These are phyloP conservation scores for Torulaspora delbrueckii DNA, from an alignment of 805 yeast genomes.

Conservation along the genomic window DNA sequence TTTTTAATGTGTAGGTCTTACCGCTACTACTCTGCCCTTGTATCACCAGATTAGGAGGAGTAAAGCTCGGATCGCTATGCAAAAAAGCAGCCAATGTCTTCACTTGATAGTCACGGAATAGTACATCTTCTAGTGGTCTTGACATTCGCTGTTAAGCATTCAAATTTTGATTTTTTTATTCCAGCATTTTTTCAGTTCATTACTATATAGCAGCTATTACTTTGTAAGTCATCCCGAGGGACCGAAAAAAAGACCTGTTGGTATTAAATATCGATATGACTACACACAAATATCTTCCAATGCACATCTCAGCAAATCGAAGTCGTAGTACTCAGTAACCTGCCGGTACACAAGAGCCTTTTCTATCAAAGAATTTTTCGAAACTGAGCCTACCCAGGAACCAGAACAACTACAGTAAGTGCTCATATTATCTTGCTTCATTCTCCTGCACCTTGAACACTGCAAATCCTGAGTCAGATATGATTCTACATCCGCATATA, in stretches of 20 bases:
- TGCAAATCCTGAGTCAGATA: slow-evolving; percentile 75
- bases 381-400: slow-evolving; percentile 59
- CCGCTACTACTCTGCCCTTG: slow-evolving; percentile 33
- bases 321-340: slow-evolving; percentile 56
- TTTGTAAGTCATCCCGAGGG: neutral
- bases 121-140: slow-evolving; percentile 9
- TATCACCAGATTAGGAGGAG: slow-evolving; percentile 26
- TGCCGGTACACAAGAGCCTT: slow-evolving; percentile 48
- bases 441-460: slow-evolving; percentile 69
- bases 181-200: neutral
- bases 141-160: slow-evolving; percentile 2
- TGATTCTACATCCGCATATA: slow-evolving; percentile 49
- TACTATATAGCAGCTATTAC: neutral
- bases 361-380: slow-evolving; percentile 41
- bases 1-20: slow-evolving; percentile 24
- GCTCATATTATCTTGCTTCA: slow-evolving; percentile 65
- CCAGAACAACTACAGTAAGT: slow-evolving; percentile 87
- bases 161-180: neutral
- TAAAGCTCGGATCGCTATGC: slow-evolving; percentile 17
- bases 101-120: slow-evolving; percentile 27
- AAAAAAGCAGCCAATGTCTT: slow-evolving; percentile 21
- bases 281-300: slow-evolving; percentile 6
- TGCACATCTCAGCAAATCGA: slow-evolving; percentile 44
- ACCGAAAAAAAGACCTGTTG: neutral
- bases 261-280: neutral